phyloP scores from a whole-genome alignment of 257 asterid genomes.

The Mentha longifolia region DNA sequence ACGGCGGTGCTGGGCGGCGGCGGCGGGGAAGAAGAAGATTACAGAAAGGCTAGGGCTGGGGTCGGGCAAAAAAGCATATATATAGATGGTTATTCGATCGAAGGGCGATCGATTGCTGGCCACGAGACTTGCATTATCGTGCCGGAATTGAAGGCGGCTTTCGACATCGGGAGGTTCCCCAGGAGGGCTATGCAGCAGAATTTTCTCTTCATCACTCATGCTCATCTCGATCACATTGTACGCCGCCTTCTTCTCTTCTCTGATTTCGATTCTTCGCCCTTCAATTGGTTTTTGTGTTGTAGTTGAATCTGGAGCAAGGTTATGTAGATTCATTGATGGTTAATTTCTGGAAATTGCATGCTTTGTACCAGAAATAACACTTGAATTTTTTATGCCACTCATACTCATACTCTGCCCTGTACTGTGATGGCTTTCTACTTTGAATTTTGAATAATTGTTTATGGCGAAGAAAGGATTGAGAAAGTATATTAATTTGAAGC shows the following conservation, averaged over 20 bases:
- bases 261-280: too few relatives aligned
- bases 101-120: slow-evolving; percentile 90
- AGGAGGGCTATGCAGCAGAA: slow-evolving; percentile 83
- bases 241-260: slow-evolving; percentile 23
- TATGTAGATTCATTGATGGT: too few relatives aligned
- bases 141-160: slow-evolving; percentile 86
- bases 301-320: too few relatives aligned
- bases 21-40: slow-evolving; percentile 74
- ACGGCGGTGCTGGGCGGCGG: slow-evolving; percentile 29
- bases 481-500: slow-evolving; percentile 7
- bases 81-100: slow-evolving; percentile 73
- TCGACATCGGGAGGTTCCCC: slow-evolving; percentile 96
- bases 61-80: slow-evolving; percentile 64
- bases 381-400: neutral
- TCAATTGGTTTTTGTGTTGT: too few relatives aligned
- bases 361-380: neutral
- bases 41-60: slow-evolving; percentile 89
- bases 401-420: neutral
- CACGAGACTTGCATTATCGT: slow-evolving; percentile 91
- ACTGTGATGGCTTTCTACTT: slow-evolving; percentile 15
- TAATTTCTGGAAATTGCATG: neutral
- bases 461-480: neutral
- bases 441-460: neutral
- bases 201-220: slow-evolving; percentile 91
- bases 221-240: slow-evolving; percentile 99